Base-by-base conservation (phyloP, 1,139 yeast genomes). In the Yamadazyma dushanensis region DNA sequence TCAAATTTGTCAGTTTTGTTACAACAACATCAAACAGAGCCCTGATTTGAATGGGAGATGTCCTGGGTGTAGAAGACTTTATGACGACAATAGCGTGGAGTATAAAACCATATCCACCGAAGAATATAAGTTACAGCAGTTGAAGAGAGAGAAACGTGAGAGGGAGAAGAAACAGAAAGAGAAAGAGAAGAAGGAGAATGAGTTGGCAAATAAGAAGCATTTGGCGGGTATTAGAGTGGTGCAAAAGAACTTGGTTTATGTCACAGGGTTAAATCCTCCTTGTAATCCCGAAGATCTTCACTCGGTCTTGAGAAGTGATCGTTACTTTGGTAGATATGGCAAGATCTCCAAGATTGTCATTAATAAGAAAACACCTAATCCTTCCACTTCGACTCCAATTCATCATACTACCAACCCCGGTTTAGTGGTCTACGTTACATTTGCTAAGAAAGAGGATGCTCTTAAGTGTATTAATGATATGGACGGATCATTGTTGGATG, bases 291-390 rank as follows among this genome's bases (percentile, higher is more conserved):
- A 92, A 36, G 98, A 94, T 44, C 76, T 94, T 43, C 95, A 89
- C 46, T 67, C 86, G 3, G 79, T 89, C 2, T 70, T 94, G 44
- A 78, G 95, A 48, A 83, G 95, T 2, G 98, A 92, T 44, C 87
- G 85, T 56, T 94, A 89, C 63, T 94, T 94, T 66, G 99, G 98
- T 15, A 97, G 94, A 63, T 94, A 90, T 59, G 99, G 99, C 40
- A 88, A 87, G 59, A 94, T 94, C 43, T 81, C 83, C 61, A 94
- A 94, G 59, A 86, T 92, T 44, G 98, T 94, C 35, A 87, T 94
- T 49, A 94, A 94, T 61, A 83, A 82, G 50, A 81, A 94, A 50
- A 67, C 76, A 31, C 84, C 86, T 5, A 59, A 60, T 32, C 65
- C 73, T 4, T 60, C 38, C 46, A 43, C 51, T 8, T 16, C 54